Base-by-base conservation (phyloP, 495 filamentous ascomycete species). In the Aeminium ludgeri region DNA sequence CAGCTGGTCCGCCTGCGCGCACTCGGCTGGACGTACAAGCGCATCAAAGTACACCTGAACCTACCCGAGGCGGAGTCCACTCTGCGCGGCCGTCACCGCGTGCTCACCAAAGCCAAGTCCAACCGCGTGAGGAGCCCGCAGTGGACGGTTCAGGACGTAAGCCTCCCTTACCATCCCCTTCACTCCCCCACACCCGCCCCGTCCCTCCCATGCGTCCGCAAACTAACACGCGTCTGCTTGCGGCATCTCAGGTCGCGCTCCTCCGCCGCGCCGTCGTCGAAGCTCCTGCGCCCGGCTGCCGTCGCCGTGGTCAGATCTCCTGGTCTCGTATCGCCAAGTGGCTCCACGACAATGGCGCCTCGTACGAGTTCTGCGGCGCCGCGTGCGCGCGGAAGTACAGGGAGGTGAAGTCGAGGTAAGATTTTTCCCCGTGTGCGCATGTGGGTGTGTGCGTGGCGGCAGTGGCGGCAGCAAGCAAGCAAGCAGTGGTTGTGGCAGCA, bases 41-140 rank as follows among this genome's bases (percentile, higher is more conserved):
- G 83, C 20, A 94, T 95, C 52, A 77, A 76, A 35, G 55, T 54
- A 4, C 48, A 64, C 5, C 78, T 82, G 0, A 62, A 68, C 0
- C 80, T 85, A 45, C 65, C 61, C 7, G 82, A 87, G 53, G 82
- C 85, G 8, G 86, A 93, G 55, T 89, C 83, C 10, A 94, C 86
- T 2, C 65, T 95, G 10, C 72, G 86, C 12, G 86, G 86, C 0
- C 66, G 86, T 8, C 82, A 73, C 42, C 69, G 86, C 10, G 82
- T 75, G 1, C 55, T 93, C 49, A 92, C 82, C 0, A 93, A 93
- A 59, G 52, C 64, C 1, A 80, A 80, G 42, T 69, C 74, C 33
- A 67, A 83, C 41, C 63, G 86, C 2, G 74, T 87, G 1, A 61
- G 86, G 16, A 85, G 76, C 55, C 86, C 86, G 0, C 64, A 75